These are phyloP conservation scores for Fraxinus nigra DNA, from an alignment of 305 asterid species.

Conservation along the genomic window DNA sequence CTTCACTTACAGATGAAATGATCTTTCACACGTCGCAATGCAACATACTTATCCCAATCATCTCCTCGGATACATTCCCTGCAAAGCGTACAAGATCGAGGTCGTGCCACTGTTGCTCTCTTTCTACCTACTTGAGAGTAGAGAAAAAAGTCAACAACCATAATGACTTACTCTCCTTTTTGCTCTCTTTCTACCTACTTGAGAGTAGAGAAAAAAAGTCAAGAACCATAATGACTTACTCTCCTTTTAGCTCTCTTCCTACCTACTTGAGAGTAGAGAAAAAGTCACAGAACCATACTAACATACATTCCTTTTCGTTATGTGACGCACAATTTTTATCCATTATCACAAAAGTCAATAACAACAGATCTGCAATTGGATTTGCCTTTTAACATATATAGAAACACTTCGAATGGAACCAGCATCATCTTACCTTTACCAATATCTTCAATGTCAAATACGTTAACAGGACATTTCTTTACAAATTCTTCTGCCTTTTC, in stretches of 20 bases:
- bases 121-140: conserved; percentile 42
- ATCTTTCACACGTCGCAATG: conserved; percentile 75
- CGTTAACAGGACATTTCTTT: conserved; percentile 78
- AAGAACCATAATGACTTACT: not conserved
- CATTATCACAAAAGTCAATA: not conserved
- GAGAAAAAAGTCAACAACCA: conserved; percentile 29
- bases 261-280: no score
- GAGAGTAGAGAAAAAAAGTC: not conserved
- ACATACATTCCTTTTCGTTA: no score
- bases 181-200: conserved; percentile 65
- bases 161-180: no score
- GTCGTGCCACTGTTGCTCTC: conserved; percentile 77
- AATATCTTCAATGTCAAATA: conserved; percentile 90
- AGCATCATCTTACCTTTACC: conserved; percentile 47
- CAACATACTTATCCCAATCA: conserved; percentile 72
- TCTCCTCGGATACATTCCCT: conserved; percentile 87
- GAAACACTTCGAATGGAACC: not conserved
- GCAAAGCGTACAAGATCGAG: conserved; percentile 88
- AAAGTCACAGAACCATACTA: no score
- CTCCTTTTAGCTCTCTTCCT: no score
- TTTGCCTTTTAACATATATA: not conserved
- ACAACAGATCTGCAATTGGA: conserved; percentile 9
- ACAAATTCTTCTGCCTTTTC: conserved; percentile 73
- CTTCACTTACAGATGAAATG: conserved; percentile 88
- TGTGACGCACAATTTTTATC: no score